Base-by-base conservation (phyloP, 2,329 filamentous ascomycete species). In the Orbilia oligospora region DNA sequence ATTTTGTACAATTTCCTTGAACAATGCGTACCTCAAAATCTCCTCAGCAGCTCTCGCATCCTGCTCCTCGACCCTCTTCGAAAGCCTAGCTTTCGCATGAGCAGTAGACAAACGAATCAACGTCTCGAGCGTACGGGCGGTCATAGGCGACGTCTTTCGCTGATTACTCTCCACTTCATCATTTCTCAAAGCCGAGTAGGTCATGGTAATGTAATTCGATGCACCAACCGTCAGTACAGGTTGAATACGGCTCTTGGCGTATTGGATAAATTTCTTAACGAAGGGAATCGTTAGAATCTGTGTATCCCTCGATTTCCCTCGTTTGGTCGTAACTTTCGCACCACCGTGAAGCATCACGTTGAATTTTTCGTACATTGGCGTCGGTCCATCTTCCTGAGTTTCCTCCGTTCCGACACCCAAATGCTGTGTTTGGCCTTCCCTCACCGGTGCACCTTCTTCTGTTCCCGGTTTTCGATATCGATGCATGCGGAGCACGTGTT, bases 221-320 rank as follows among this genome's bases (percentile, higher is more conserved):
- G 96, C 95, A 53, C 93, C 93, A 83, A 96, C 93, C 0, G 94
- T 97, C 79, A 99, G 87, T 48, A 97, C 87, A 0, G 96, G 96
- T 88, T 94, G 97, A 83, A 97, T 89, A 83, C 96, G 88, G 41
- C 90, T 92, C 87, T 99, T 99, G 80, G 96, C 94, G 84, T 99
- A 99, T 84, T 99, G 96, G 55, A 99, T 97, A 85, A 97, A 99
- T 86, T 99, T 99, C 87, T 99, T 99, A 87, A 99, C 94, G 85
- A 99, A 99, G 0, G 94, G 93, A 78, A 99, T 97, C 85, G 93
- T 97, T 68, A 99, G 87, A 14, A 99, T 93, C 84, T 97, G 94
- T 4, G 92, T 90, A 80, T 92, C 91, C 84, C 92, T 92, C 81
- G 90, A 90, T 27, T 91, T 86, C 10, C 93, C 92, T 46, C 93